Conservation (phyloP, 2,329 filamentous ascomycete species). For the Venturia pyrina region DNA sequence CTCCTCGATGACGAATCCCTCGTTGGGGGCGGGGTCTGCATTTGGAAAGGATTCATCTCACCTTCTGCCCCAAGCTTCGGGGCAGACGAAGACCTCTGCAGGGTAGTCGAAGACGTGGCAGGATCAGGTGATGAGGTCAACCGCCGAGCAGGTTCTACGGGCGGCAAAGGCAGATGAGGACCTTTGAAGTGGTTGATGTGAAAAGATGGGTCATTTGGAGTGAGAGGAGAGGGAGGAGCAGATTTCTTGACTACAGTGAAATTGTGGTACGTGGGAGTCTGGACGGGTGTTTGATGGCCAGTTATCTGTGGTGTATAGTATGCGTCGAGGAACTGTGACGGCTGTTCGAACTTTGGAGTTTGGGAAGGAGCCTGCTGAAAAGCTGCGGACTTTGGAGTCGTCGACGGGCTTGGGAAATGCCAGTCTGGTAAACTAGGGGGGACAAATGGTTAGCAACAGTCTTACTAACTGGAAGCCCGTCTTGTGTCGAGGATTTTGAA, state of each 20-base stretch:
- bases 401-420: slow-evolving; percentile 40
- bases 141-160: slow-evolving; percentile 49
- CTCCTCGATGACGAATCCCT: slow-evolving; percentile 44
- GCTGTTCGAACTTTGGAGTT: slow-evolving; percentile 34
- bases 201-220: slow-evolving; percentile 34
- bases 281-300: slow-evolving; percentile 30
- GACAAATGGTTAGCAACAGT: slow-evolving; percentile 2
- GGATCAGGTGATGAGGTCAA: slow-evolving; percentile 47
- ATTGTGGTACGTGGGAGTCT: slow-evolving; percentile 29
- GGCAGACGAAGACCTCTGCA: slow-evolving; percentile 12
- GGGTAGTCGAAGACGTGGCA: not conserved
- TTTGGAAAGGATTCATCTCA: slow-evolving; percentile 35
- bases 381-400: slow-evolving; percentile 35
- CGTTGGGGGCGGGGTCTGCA: slow-evolving; percentile 54
- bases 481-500: not conserved
- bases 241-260: slow-evolving; percentile 25
- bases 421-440: slow-evolving; percentile 33
- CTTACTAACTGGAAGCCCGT: slow-evolving; percentile 4
- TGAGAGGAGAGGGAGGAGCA: slow-evolving; percentile 23
- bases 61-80: slow-evolving; percentile 15
- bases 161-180: slow-evolving; percentile 44
- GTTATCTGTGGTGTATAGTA: slow-evolving; percentile 35
- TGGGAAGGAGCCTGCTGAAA: slow-evolving; percentile 31
- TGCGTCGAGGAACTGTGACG: slow-evolving; percentile 40
- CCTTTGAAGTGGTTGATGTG: slow-evolving; percentile 54